Conservation (phyloP, 163 green algal genomes). For the Volvox carteri region DNA sequence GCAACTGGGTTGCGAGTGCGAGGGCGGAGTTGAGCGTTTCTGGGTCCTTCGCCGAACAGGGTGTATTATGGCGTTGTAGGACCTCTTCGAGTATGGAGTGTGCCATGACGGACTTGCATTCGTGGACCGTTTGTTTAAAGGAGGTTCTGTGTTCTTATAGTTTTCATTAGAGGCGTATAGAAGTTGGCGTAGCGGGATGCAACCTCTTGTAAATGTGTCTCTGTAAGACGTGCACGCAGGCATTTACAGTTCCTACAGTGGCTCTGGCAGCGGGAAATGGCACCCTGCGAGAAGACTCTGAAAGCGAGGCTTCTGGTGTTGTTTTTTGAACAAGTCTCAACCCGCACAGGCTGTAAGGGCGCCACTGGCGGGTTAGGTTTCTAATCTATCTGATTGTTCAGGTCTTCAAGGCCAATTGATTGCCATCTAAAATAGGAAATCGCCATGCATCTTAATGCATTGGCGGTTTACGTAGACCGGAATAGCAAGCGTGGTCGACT, state of each 20-base stretch:
- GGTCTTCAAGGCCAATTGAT: neutral
- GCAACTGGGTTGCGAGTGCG: neutral
- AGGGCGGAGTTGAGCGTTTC: neutral
- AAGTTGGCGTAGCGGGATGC: slow-evolving; percentile 6
- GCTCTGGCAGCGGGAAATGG: too few species aligned
- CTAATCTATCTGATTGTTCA: neutral
- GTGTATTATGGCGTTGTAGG: neutral
- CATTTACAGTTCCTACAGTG: too few species aligned
- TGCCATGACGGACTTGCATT: neutral
- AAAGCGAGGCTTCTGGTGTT: too few species aligned
- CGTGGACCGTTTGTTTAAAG: neutral
- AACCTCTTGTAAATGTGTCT: neutral
- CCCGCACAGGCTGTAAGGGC: too few species aligned
- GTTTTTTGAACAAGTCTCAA: too few species aligned
- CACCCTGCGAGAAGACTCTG: too few species aligned
- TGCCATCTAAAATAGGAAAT: neutral
- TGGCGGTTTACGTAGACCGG: neutral
- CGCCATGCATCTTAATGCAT: neutral
- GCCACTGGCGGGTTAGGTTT: too few species aligned
- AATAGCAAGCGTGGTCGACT: neutral
- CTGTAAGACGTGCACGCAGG: slow-evolving; percentile 13
- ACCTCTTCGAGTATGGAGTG: neutral
- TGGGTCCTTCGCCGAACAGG: neutral
- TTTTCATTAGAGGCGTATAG: slow-evolving; percentile 8
- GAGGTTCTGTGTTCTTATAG: neutral